Conservation (phyloP, 352 stramenopile genomes). For the Globisporangium viniferum region DNA sequence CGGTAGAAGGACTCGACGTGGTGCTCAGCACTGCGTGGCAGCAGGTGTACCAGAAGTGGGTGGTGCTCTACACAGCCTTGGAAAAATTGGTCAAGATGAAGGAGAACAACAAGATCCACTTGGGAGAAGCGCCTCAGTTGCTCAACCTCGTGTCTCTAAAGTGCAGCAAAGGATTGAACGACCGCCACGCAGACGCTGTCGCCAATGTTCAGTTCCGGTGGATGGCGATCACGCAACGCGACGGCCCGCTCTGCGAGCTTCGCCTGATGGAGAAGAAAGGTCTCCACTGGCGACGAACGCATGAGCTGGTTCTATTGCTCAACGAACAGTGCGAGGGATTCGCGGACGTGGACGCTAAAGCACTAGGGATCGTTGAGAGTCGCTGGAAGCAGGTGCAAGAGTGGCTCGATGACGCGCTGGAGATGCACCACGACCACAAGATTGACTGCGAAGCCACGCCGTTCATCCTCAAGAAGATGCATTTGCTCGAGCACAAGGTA, state of each 20-base stretch:
- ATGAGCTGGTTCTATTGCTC: constrained; percentile 61
- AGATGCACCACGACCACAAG: constrained; percentile 58
- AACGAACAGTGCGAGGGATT: constrained; percentile 77
- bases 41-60: constrained; percentile 61
- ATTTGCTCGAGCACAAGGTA: constrained; percentile 30
- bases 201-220: constrained; percentile 68
- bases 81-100: constrained; percentile 62
- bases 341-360: constrained; percentile 44
- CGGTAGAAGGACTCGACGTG: constrained; percentile 64
- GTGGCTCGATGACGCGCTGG: constrained; percentile 58
- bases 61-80: constrained; percentile 36
- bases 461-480: constrained; percentile 70
- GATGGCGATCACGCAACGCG: constrained; percentile 63
- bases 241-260: constrained; percentile 60
- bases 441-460: constrained; percentile 67
- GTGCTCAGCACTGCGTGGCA: constrained; percentile 57
- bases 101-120: constrained; percentile 53
- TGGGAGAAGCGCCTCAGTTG: constrained; percentile 48
- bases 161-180: constrained; percentile 57
- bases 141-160: constrained; percentile 43
- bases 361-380: constrained; percentile 45
- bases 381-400: constrained; percentile 63
- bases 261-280: constrained; percentile 65
- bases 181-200: constrained; percentile 52
- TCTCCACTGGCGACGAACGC: constrained; percentile 68